Evolutionary conservation across 1,284 basidiomycete species (phyloP).

Genomic region (Ceratobasidium sp.): DNA sequence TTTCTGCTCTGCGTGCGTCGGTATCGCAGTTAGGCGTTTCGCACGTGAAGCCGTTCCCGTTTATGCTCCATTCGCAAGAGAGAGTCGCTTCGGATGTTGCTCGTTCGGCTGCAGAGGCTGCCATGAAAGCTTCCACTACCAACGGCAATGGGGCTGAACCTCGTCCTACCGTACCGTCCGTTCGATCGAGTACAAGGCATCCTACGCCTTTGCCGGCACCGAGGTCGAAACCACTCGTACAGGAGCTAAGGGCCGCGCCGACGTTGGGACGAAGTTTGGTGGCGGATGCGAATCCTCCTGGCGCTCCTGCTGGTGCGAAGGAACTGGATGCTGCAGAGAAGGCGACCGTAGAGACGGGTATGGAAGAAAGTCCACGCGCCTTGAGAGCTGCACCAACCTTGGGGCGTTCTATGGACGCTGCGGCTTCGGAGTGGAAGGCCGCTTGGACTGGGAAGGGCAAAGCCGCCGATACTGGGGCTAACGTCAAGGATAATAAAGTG

Average conservation of each 20-base stretch:
- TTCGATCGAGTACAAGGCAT: background rate
- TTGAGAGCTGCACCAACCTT: slow-evolving; percentile 32
- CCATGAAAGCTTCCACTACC: no score
- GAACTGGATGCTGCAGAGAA: background rate
- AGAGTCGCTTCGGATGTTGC: no score
- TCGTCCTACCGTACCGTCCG: background rate
- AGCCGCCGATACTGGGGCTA: no score
- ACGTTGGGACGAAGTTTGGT: slow-evolving; percentile 33
- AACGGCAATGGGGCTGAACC: background rate
- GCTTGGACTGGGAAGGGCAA: background rate
- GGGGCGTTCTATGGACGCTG: slow-evolving; percentile 12
- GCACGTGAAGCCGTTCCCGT: background rate
- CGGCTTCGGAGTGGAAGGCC: no score
- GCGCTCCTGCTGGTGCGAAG: background rate
- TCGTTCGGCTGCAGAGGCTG: no score
- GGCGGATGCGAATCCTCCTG: background rate
- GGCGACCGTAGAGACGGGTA: background rate
- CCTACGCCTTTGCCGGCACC: slow-evolving; percentile 20
- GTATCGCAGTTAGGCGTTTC: background rate
- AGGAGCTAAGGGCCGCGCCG: slow-evolving; percentile 16
- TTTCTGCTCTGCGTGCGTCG: background rate
- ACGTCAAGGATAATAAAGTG: no score
- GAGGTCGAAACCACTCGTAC: background rate
- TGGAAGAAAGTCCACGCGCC: background rate
- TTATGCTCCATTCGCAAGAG: background rate